Percentiles rank a stretch among this genome's conserved stretches.
These are phyloP conservation scores for Ormosia semicastrata DNA, from an alignment of 306 rosid genomes.

Conservation along the genomic window DNA sequence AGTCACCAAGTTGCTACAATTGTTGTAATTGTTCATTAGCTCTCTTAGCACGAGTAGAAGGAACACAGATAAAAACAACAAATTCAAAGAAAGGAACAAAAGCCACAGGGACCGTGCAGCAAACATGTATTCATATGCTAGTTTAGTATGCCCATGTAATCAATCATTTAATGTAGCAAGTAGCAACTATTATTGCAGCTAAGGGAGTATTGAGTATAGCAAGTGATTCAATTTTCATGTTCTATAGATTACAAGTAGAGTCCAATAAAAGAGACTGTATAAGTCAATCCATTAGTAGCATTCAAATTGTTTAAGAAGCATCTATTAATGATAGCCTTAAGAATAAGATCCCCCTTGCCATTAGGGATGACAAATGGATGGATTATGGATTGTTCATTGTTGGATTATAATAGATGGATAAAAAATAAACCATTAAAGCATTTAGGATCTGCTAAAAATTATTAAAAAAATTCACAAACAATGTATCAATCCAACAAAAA, in stretches of 20 bases:
- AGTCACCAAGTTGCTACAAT: background rate
- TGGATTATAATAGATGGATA: background rate
- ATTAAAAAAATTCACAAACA: background rate
- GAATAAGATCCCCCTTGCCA: background rate
- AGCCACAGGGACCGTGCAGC: background rate
- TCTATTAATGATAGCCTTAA: background rate
- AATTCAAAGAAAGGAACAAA: background rate
- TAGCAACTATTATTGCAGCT: background rate
- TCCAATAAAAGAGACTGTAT: background rate
- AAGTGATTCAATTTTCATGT: background rate
- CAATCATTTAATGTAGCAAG: constrained; percentile 1
- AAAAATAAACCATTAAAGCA: constrained; percentile 4
- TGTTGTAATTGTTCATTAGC: background rate
- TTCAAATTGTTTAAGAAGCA: background rate
- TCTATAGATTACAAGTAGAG: background rate
- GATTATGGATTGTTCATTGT: background rate
- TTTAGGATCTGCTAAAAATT: background rate
- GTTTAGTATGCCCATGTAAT: background rate
- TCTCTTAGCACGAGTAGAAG: background rate
- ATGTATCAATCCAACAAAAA: constrained; percentile 11
- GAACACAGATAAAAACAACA: background rate
- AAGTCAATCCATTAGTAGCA: background rate
- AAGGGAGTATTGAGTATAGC: background rate
- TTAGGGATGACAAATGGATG: background rate
- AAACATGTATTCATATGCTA: background rate